Evolutionary conservation across 306 rosid species (phyloP), one percentile per base, ranked within the genome.

Genomic region (Geum urbanum): DNA sequence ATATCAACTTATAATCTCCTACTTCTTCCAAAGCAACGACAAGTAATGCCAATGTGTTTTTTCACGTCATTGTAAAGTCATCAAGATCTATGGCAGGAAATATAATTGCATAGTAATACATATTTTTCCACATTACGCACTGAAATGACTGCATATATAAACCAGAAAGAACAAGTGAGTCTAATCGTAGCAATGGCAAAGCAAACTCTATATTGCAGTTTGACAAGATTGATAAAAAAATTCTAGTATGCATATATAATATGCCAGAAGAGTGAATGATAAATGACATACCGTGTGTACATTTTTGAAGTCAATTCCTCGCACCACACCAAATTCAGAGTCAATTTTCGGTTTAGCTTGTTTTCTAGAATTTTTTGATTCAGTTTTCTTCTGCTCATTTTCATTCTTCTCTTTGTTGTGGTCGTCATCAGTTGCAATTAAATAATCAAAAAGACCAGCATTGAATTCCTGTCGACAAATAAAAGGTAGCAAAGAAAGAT

Each of bases 381-480:
- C 86, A 27, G 49, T 72, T 59, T 66, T 89, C 74, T 58, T 79
- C 60, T 83, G 86, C 49, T 66, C 82, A 51, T 67, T 68, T 71
- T 82, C 89, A 72, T 87, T 88, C 78, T 86, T 90, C 80, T 85
- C 92, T 66, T 84, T 88, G 64, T 88, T 70, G 78, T 91, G 86
- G 71, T 87, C 81, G 78, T 77, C 80, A 80, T 94, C 99, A 45
- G 97, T 82, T 52, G 97, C 99, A 84, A 91, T 88, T 59, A 94
- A 80, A 81, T 88, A 94, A 87, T 94, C 99, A 67, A 94, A 94
- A 55, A 94, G 95, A 69, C 99, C 97, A 7, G 97, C 99, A 76
- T 91, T 94, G 90, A 94, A 94, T 80, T 90, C 99, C 99, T 94
- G 90, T 79, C 64, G 61, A 84, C 15, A 68, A 64, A 56, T 44